phyloP scores from a whole-genome alignment of 148 eudicot genomes.

The Heliosperma pusillum region DNA sequence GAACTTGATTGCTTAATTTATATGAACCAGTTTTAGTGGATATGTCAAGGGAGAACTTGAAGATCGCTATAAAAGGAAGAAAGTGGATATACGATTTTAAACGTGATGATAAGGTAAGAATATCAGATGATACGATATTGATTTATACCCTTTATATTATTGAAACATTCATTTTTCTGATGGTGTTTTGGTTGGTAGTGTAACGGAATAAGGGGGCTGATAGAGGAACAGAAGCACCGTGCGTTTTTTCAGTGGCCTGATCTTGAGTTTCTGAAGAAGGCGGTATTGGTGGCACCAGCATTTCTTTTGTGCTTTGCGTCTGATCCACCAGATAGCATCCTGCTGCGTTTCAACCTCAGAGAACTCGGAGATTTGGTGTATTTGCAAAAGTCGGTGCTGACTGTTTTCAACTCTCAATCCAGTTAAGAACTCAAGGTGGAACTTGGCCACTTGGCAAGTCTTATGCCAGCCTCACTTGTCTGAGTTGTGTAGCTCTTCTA shows the following conservation, averaged over 20 bases:
- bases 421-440: background rate
- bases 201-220: slow-evolving; percentile 15
- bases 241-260: slow-evolving; percentile 16
- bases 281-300: background rate
- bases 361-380: slow-evolving; percentile 30
- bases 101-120: background rate
- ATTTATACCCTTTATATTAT: no score
- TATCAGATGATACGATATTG: background rate
- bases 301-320: background rate
- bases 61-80: background rate
- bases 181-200: background rate
- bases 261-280: slow-evolving; percentile 14
- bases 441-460: background rate
- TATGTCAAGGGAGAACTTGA: background rate
- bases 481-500: background rate
- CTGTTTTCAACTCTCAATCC: background rate
- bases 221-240: slow-evolving; percentile 1
- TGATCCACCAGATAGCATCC: background rate
- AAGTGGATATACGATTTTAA: background rate
- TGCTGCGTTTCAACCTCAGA: slow-evolving; percentile 17
- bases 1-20: background rate
- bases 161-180: background rate
- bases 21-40: slow-evolving; percentile 4
- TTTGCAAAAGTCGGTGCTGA: background rate
- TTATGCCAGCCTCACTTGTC: background rate